Evolutionary conservation across 768 basidiomycete genomes (phyloP).

Genomic region (Chalciporus chontae): DNA sequence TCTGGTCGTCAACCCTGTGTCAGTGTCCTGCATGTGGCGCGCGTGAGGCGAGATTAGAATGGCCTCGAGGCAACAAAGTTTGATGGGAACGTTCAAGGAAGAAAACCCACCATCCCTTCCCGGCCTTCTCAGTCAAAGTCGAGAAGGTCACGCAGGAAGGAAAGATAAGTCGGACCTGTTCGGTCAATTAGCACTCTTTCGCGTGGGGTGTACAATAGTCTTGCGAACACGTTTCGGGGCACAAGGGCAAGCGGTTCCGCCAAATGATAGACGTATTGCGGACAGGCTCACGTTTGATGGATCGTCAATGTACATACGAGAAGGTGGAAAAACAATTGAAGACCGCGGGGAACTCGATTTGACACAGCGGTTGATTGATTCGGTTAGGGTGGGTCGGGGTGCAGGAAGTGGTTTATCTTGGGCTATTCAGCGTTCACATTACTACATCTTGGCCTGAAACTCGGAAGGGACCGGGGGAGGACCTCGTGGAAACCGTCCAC

Average conservation of each 20-base stretch:
- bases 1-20: not conserved
- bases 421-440: conserved; percentile 1
- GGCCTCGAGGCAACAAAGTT: conserved; percentile 30
- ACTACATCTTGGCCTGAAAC: not conserved
- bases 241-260: conserved; percentile 19
- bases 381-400: conserved; percentile 1
- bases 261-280: not conserved
- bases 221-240: conserved; percentile 29
- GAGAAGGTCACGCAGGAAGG: conserved; percentile 14
- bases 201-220: conserved; percentile 4
- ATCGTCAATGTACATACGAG: not conserved
- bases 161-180: not conserved
- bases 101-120: not conserved
- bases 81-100: conserved; percentile 16
- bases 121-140: conserved; percentile 9
- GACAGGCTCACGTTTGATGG: not conserved
- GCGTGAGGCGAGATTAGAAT: conserved; percentile 9
- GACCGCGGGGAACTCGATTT: not conserved
- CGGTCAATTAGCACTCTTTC: not conserved
- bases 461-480: not conserved
- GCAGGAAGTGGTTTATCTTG: not conserved
- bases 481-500: conserved; percentile 21
- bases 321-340: not conserved
- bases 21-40: conserved; percentile 18
- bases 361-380: conserved; percentile 7